phyloP scores from a whole-genome alignment of 371 early-diverging fungal genomes.

The Syncephalastrum contaminatum region DNA sequence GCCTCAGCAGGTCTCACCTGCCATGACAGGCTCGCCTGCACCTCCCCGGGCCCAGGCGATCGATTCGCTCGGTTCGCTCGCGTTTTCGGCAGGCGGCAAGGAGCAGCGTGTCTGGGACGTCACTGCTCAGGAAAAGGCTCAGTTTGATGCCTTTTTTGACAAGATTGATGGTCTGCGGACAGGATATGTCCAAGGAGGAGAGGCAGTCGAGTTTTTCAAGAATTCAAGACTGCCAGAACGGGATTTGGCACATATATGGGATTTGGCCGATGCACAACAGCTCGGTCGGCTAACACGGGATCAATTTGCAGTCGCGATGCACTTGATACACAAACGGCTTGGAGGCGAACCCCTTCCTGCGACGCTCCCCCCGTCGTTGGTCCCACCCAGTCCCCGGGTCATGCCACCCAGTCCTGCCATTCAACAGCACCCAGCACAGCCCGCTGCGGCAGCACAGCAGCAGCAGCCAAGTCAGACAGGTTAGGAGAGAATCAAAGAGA shows the following conservation, averaged over 20 bases:
- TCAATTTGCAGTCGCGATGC: slow-evolving; percentile 96
- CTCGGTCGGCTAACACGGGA: slow-evolving; percentile 80
- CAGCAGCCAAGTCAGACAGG: slow-evolving; percentile 1
- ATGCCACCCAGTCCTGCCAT: not conserved
- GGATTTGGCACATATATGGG: slow-evolving; percentile 82
- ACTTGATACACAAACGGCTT: slow-evolving; percentile 79
- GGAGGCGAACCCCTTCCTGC: slow-evolving; percentile 72
- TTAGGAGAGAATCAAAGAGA: not conserved
- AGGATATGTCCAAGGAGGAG: slow-evolving; percentile 43
- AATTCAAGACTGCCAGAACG: slow-evolving; percentile 74
- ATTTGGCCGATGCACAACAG: slow-evolving; percentile 76
- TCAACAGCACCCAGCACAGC: slow-evolving; percentile 2
- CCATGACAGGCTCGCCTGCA: slow-evolving; percentile 8
- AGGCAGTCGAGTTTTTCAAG: slow-evolving; percentile 80
- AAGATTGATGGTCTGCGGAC: slow-evolving; percentile 54
- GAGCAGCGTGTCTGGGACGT: slow-evolving; percentile 62
- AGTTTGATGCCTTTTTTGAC: slow-evolving; percentile 72
- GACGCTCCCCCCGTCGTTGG: slow-evolving; percentile 57
- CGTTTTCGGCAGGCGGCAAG: slow-evolving; percentile 23
- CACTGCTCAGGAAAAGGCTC: slow-evolving; percentile 63
- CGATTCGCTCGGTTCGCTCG: slow-evolving; percentile 35
- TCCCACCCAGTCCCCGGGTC: slow-evolving; percentile 29
- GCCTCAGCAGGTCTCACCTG: slow-evolving; percentile 14
- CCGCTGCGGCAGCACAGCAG: not conserved
- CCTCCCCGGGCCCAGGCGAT: slow-evolving; percentile 24